A percentile compares a stretch with the other conserved stretches of the same genome.
Evolutionary conservation across 345 rosid species (phyloP).

Genomic region (Lenwebbia sp.): DNA sequence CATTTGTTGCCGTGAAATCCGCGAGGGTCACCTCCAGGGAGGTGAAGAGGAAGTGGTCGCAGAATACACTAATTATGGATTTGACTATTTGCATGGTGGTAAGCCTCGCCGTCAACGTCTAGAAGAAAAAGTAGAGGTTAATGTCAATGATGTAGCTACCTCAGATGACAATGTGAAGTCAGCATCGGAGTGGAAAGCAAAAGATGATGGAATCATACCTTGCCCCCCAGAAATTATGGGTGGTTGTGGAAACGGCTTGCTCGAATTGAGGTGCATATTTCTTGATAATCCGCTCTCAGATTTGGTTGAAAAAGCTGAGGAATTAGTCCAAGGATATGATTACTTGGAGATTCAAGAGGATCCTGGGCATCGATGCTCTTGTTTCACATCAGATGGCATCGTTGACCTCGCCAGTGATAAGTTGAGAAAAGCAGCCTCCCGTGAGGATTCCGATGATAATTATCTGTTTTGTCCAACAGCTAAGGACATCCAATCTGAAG

Average conservation of each 20-base stretch:
- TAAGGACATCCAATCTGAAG: slow-evolving; percentile 16
- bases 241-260: slow-evolving; percentile 30
- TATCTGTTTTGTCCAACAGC: slow-evolving; percentile 53
- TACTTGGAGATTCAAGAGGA: not conserved
- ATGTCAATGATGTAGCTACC: not conserved
- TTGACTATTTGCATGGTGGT: slow-evolving; percentile 32
- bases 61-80: slow-evolving; percentile 11
- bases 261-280: slow-evolving; percentile 35
- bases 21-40: slow-evolving; percentile 29
- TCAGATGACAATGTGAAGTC: slow-evolving; percentile 4
- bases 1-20: slow-evolving; percentile 48
- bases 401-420: slow-evolving; percentile 10
- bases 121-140: not conserved
- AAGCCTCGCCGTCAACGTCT: not conserved
- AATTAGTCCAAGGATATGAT: slow-evolving; percentile 2
- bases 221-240: slow-evolving; percentile 38
- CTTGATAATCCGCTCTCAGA: slow-evolving; percentile 16
- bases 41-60: slow-evolving; percentile 15
- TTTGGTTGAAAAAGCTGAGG: slow-evolving; percentile 29
- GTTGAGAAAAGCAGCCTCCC: slow-evolving; percentile 44
- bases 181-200: slow-evolving; percentile 32
- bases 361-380: slow-evolving; percentile 19
- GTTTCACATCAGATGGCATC: slow-evolving; percentile 26
- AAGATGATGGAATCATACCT: slow-evolving; percentile 37
- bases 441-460: slow-evolving; percentile 41